phyloP scores from a whole-genome alignment of 306 rosid genomes.

The Urtica urens region DNA sequence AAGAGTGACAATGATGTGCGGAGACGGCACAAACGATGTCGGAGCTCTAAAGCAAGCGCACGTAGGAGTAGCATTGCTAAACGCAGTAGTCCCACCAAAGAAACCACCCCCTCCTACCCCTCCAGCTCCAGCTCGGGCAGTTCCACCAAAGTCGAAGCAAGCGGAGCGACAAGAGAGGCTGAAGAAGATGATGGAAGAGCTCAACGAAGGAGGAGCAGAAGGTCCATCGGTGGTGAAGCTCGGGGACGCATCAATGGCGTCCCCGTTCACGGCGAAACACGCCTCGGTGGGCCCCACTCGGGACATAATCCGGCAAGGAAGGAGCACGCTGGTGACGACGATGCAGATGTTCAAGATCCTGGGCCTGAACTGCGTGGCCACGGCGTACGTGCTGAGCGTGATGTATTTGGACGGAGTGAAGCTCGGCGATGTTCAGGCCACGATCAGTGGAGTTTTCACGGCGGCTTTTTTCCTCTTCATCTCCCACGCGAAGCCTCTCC shows the following conservation, averaged over 20 bases:
- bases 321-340: conserved; percentile 95
- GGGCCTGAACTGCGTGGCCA: conserved; percentile 97
- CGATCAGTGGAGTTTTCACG: conserved; percentile 94
- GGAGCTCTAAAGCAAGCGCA: conserved; percentile 99
- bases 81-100: conserved; percentile 76
- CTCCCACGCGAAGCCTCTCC: conserved; percentile 96
- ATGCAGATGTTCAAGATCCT: conserved; percentile 98
- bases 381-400: conserved; percentile 96
- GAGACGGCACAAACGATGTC: conserved; percentile 97
- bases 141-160: conserved; percentile 49
- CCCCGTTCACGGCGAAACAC: conserved; percentile 98
- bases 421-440: conserved; percentile 94
- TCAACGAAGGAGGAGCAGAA: conserved; percentile 93
- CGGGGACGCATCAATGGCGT: conserved; percentile 99
- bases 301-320: conserved; percentile 96
- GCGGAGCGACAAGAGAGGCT: conserved; percentile 77
- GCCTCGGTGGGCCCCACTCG: conserved; percentile 90
- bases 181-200: conserved; percentile 82
- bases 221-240: conserved; percentile 85
- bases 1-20: conserved; percentile 91
- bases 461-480: conserved; percentile 96
- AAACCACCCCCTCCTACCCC: conserved; percentile 49
- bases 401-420: conserved; percentile 98
- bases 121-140: conserved; percentile 31
- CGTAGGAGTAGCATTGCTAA: conserved; percentile 88